Base-by-base conservation (phyloP, 2,329 filamentous ascomycete genomes). In the Aspergillus eucalypticola region DNA sequence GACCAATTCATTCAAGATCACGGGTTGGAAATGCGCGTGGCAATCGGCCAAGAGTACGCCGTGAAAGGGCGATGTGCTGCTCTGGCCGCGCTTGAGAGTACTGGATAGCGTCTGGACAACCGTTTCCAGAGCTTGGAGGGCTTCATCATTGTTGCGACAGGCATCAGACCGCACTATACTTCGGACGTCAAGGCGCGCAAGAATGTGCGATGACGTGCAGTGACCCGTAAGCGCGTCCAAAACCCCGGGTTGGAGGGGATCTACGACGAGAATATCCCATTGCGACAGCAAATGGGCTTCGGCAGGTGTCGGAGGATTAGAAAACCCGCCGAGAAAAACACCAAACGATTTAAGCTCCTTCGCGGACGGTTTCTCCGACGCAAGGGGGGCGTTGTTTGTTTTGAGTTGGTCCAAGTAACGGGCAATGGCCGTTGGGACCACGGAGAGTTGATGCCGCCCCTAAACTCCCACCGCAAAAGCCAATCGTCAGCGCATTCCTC, bases 11-110 rank as follows among this genome's bases (percentile, higher is more conserved):
- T 71, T 73, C 29, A 71, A 35, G 7, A 73, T 59, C 3, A 68
- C 60, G 0, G 71, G 65, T 10, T 67, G 63, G 46, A 75, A 69
- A 35, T 67, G 58, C 0, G 54, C 39, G 25, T 72, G 60, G 65
- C 68, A 78, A 42, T 73, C 70, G 5, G 74, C 71, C 3, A 79
- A 64, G 8, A 79, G 64, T 7, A 77, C 63, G 3, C 71, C 76
- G 15, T 67, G 75, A 54, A 78, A 74, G 3, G 59, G 42, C 2
- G 66, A 59, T 10, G 62, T 32, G 1, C 27, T 8, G 13, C 56
- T 62, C 6, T 38, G 41, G 0, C 41, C 41, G 2, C 56, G 64
- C 4, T 32, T 51, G n/a, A 66, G 49, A 11, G 35, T 27, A 2
- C 48, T 58, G 17, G 15, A 23, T 10, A 66, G 27, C 10, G 58